Evolutionary conservation across 345 rosid species (phyloP).

Genomic region (Salix koriyanagi): DNA sequence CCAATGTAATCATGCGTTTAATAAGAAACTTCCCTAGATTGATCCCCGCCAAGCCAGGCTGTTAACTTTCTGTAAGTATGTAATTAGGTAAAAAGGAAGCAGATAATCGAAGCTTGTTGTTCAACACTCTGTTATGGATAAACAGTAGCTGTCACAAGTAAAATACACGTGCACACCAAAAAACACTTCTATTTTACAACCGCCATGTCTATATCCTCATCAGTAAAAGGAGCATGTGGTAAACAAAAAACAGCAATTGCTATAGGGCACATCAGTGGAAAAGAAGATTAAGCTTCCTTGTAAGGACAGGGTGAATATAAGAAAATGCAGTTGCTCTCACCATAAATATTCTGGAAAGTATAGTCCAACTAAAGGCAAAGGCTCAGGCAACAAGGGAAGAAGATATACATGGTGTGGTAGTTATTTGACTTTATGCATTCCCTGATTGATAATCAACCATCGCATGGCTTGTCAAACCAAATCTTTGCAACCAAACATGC

Average conservation of each 20-base stretch:
- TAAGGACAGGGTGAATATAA: not conserved
- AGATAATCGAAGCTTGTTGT: not conserved
- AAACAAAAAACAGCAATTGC: not conserved
- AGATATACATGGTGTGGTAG: not conserved
- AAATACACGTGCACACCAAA: not conserved
- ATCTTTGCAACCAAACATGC: not conserved
- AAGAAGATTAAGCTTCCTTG: not conserved
- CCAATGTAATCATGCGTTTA: slow-evolving; percentile 79
- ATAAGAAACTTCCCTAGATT: slow-evolving; percentile 92
- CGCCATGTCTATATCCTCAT: not conserved
- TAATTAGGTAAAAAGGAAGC: slow-evolving; percentile 10
- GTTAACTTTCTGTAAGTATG: slow-evolving; percentile 33
- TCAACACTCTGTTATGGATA: not conserved
- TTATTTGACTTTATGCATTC: not conserved
- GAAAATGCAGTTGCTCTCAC: not conserved
- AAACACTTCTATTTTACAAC: not conserved
- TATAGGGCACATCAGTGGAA: no score
- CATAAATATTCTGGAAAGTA: not conserved
- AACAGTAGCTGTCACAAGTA: not conserved
- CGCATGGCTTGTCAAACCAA: no score
- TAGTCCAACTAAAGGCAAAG: not conserved
- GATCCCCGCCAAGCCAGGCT: slow-evolving; percentile 98
- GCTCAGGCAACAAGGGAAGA: not conserved
- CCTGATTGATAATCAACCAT: not conserved
- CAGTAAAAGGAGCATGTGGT: not conserved